phyloP scores from a whole-genome alignment of 1,284 basidiomycete genomes.

The Boletellus deceptivus region DNA sequence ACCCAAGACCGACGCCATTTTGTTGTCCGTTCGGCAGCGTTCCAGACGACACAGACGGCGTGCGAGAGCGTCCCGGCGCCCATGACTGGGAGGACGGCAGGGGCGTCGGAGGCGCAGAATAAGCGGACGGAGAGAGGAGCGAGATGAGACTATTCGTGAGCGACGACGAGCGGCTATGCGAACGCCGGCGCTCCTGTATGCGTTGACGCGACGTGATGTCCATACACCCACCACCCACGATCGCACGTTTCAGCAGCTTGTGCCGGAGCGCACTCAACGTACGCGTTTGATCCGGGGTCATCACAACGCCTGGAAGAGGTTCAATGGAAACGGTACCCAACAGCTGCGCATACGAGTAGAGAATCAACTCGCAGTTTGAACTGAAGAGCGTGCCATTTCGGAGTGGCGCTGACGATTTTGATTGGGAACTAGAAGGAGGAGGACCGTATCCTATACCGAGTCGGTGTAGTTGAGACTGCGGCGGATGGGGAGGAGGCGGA shows the following conservation, averaged over 20 bases:
- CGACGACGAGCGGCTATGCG: constrained; percentile 51
- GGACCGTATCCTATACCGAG: constrained; percentile 48
- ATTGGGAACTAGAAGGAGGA: constrained; percentile 24
- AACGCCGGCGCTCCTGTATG: constrained; percentile 33
- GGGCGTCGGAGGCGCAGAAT: constrained; percentile 26
- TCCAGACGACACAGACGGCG: constrained; percentile 21
- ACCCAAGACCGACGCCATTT: constrained; percentile 22
- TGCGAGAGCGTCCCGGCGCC: constrained; percentile 17
- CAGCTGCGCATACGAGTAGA: constrained; percentile 86
- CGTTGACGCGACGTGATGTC: constrained; percentile 53
- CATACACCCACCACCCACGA: constrained; percentile 74
- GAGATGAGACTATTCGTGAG: constrained; percentile 57
- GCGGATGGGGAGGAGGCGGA: constrained; percentile 19
- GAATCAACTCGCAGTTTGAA: constrained; percentile 63
- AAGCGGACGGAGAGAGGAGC: constrained; percentile 43
- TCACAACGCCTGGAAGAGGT: constrained; percentile 32
- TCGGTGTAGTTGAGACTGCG: constrained; percentile 36
- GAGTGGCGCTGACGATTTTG: constrained; percentile 18
- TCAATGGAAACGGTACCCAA: constrained; percentile 58
- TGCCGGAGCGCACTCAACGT: constrained; percentile 48
- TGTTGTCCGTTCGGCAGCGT: constrained; percentile 7
- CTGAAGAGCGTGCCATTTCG: constrained; percentile 43
- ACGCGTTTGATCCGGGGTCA: constrained; percentile 40
- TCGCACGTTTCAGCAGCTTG: constrained; percentile 47
- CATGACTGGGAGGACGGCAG: constrained; percentile 28